A percentile compares a stretch with the other conserved stretches of the same genome.
Evolutionary conservation across 2,329 filamentous ascomycete genomes (phyloP).

Genomic region (Aspergillus ustus): DNA sequence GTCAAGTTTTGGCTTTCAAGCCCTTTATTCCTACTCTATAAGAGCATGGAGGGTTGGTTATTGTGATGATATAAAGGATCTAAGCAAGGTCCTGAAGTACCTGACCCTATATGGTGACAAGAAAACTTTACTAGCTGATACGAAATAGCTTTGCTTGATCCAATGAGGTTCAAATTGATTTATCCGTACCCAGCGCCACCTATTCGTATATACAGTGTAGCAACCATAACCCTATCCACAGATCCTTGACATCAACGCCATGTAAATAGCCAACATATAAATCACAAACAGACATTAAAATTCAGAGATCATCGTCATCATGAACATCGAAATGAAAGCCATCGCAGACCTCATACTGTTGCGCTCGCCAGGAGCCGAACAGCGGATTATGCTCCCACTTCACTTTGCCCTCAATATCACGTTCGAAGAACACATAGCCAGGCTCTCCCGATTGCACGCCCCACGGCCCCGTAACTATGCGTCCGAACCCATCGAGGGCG

Average conservation of each 20-base stretch:
- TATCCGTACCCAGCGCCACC: background rate
- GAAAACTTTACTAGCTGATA: background rate
- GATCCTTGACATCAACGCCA: background rate
- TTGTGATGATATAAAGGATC: background rate
- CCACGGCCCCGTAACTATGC: conserved; percentile 36
- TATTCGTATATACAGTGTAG: background rate
- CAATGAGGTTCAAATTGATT: background rate
- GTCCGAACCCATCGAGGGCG: conserved; percentile 37
- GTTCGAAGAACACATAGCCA: conserved; percentile 48
- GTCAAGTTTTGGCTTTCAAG: background rate
- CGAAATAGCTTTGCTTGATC: background rate
- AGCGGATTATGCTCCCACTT: conserved; percentile 39
- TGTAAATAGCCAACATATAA: conserved; percentile 4
- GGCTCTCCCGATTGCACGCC: conserved; percentile 26
- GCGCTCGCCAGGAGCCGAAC: conserved; percentile 44
- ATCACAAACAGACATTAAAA: conserved; percentile 14
- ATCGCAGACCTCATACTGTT: conserved; percentile 42
- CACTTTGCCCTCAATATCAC: conserved; percentile 37
- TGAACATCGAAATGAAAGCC: conserved; percentile 39
- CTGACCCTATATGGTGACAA: background rate
- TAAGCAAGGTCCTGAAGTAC: background rate
- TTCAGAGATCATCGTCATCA: conserved; percentile 23
- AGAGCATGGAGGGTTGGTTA: background rate
- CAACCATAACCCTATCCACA: background rate
- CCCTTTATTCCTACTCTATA: background rate